Evolutionary conservation across 2,329 filamentous ascomycete species (phyloP).

Genomic region (Venturia pyrina): DNA sequence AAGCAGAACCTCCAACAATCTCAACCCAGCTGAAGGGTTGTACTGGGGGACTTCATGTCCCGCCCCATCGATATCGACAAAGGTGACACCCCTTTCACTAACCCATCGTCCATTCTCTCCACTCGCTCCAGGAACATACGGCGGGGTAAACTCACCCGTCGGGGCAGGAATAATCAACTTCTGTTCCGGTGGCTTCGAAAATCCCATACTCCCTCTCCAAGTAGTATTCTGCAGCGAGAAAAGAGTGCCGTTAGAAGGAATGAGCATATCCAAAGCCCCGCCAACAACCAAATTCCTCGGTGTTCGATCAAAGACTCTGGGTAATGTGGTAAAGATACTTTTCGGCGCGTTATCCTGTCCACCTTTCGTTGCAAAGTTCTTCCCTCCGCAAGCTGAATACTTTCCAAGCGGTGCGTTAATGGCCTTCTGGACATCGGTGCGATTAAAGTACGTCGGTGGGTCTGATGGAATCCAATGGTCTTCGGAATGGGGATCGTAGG

Average conservation of each 20-base stretch:
- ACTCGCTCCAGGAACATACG: not conserved
- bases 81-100: conserved; percentile 68
- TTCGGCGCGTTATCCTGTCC: conserved; percentile 14
- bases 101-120: conserved; percentile 32
- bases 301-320: conserved; percentile 13
- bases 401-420: conserved; percentile 38
- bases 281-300: conserved; percentile 13
- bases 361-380: conserved; percentile 14
- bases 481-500: conserved; percentile 15
- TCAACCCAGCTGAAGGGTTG: conserved; percentile 55
- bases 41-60: conserved; percentile 64
- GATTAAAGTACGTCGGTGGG: conserved; percentile 55
- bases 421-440: conserved; percentile 56
- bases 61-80: conserved; percentile 49
- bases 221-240: conserved; percentile 16
- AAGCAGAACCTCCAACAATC: conserved; percentile 65
- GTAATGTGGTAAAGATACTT: conserved; percentile 16
- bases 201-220: conserved; percentile 15
- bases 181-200: conserved; percentile 13
- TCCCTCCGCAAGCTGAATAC: conserved; percentile 13
- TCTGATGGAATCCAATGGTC: conserved; percentile 14
- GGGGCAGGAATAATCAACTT: not conserved
- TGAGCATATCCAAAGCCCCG: conserved; percentile 12
- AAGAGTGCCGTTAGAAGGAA: conserved; percentile 13
- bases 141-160: not conserved